A percentile compares a stretch with the other conserved stretches of the same genome.
These are phyloP conservation scores for Agrocybe pediades DNA, from an alignment of 768 basidiomycete genomes.

Conservation along the genomic window DNA sequence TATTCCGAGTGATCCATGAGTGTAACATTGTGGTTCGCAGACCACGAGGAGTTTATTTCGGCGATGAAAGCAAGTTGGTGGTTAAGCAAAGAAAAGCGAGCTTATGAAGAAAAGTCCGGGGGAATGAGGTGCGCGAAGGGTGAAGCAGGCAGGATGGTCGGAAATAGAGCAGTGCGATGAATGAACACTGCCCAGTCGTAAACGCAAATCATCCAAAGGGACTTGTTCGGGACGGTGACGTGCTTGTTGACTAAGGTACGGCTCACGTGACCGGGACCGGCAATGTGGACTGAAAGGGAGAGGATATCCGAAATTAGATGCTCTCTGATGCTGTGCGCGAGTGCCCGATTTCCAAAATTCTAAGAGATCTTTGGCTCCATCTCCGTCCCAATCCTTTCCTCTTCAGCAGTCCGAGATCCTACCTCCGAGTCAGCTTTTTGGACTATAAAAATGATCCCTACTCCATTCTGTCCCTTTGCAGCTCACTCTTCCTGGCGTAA, in stretches of 20 bases:
- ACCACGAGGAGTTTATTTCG: slow-evolving; percentile 8
- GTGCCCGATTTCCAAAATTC: no score
- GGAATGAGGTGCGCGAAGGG: neutral
- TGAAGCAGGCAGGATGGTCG: slow-evolving; percentile 7
- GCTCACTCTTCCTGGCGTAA: slow-evolving; percentile 39
- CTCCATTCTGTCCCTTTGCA: slow-evolving; percentile 21
- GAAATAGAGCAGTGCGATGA: slow-evolving; percentile 10
- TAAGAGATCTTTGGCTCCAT: slow-evolving; percentile 14
- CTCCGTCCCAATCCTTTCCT: slow-evolving; percentile 6
- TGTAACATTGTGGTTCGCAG: neutral
- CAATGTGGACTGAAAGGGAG: neutral
- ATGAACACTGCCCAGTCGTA: slow-evolving; percentile 11
- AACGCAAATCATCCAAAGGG: neutral
- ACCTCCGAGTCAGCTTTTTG: slow-evolving; percentile 21
- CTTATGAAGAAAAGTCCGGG: neutral
- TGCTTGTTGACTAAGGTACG: neutral
- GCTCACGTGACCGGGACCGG: slow-evolving; percentile 23
- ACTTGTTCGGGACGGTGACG: slow-evolving; percentile 6
- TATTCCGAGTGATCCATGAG: neutral
- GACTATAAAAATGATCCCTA: slow-evolving; percentile 37
- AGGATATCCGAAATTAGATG: neutral
- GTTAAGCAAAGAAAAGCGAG: neutral
- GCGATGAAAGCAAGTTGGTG: neutral
- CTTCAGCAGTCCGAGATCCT: slow-evolving; percentile 16
- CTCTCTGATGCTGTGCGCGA: neutral